phyloP scores from a whole-genome alignment of 2,329 filamentous ascomycete genomes.

The Neofusicoccum ribis region DNA sequence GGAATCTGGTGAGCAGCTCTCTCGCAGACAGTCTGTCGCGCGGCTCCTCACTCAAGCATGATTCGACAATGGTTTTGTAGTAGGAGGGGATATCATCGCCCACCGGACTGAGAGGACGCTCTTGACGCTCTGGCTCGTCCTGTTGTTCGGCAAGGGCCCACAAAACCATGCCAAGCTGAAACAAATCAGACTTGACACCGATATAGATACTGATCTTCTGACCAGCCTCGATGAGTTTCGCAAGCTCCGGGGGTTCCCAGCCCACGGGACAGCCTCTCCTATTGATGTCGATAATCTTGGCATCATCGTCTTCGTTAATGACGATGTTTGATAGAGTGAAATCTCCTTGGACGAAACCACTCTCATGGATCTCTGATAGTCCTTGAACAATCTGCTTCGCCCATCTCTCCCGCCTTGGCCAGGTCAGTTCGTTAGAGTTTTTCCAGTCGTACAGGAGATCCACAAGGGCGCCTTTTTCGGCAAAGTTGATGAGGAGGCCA shows the following conservation, averaged over 20 bases:
- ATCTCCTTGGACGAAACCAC: conserved; percentile 95
- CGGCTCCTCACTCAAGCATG: conserved; percentile 75
- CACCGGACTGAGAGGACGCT: conserved; percentile 65
- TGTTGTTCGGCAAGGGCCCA: conserved; percentile 87
- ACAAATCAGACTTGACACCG: conserved; percentile 95
- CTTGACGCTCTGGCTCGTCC: conserved; percentile 83
- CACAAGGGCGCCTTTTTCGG: conserved; percentile 81
- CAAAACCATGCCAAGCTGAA: conserved; percentile 93
- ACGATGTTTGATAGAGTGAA: conserved; percentile 98
- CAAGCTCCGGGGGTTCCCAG: conserved; percentile 95
- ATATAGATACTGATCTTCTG: conserved; percentile 97
- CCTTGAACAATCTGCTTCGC: conserved; percentile 87
- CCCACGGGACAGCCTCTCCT: conserved; percentile 93
- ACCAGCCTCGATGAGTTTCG: conserved; percentile 78
- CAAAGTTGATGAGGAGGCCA: conserved; percentile 85
- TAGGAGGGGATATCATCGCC: conserved; percentile 67
- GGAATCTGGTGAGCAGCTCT: conserved; percentile 57
- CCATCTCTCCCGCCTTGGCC: conserved; percentile 79
- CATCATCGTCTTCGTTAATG: conserved; percentile 78
- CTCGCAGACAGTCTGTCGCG: conserved; percentile 72
- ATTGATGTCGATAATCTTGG: conserved; percentile 98
- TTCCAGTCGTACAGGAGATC: conserved; percentile 84
- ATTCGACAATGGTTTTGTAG: conserved; percentile 73
- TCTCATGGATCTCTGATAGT: conserved; percentile 88
- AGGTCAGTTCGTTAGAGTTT: conserved; percentile 56